Evolutionary conservation across 495 filamentous ascomycete genomes (phyloP).

Genomic region (Cairneyella variabilis): DNA sequence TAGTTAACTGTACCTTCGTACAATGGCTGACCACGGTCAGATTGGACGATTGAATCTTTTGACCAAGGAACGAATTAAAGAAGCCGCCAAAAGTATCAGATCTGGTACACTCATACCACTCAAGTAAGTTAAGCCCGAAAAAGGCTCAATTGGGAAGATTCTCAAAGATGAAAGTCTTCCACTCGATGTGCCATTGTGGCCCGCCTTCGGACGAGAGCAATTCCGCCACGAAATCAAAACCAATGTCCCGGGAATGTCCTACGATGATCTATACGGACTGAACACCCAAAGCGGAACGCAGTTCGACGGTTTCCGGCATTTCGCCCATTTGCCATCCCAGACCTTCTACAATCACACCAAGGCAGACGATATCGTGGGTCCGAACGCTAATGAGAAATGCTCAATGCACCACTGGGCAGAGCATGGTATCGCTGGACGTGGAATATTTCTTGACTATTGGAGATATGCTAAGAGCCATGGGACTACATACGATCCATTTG

Average conservation of each 20-base stretch:
- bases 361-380: constrained; percentile 49
- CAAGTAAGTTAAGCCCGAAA: background rate
- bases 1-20: background rate
- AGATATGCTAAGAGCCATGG: constrained; percentile 35
- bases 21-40: background rate
- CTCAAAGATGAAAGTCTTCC: constrained; percentile 40
- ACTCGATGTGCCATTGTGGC: constrained; percentile 43
- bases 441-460: constrained; percentile 10
- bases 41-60: constrained; percentile 7
- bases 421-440: constrained; percentile 6
- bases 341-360: constrained; percentile 45
- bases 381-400: constrained; percentile 44
- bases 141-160: background rate
- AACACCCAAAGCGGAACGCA: constrained; percentile 69
- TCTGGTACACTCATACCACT: constrained; percentile 4
- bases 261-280: constrained; percentile 62
- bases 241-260: constrained; percentile 43
- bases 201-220: constrained; percentile 32
- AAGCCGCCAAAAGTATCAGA: background rate
- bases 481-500: constrained; percentile 50
- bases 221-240: constrained; percentile 43
- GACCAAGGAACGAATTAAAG: constrained; percentile 2
- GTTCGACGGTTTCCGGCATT: constrained; percentile 66
- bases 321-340: constrained; percentile 38
- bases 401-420: constrained; percentile 48